Base-by-base conservation (phyloP, 2,329 filamentous ascomycete genomes). In the Diaporthe sp. region DNA sequence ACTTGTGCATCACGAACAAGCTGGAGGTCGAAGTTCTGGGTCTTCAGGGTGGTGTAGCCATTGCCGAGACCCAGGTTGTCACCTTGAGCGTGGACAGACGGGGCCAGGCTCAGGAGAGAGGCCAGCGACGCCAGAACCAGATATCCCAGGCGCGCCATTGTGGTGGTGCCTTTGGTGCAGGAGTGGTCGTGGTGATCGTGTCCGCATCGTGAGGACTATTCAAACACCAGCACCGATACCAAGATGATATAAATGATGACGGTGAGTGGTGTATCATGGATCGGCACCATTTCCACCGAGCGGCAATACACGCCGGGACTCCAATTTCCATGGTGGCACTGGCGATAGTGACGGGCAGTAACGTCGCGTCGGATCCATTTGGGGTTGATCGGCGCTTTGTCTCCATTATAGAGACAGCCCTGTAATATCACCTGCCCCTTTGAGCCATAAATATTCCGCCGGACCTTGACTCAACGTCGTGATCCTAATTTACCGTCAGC, bases 1-100 rank as follows among this genome's bases (percentile, higher is more conserved):
- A 89, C 85, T 65, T 89, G 87, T 4, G 87, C 84, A 28, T 88
- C 84, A 6, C 81, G 81, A 58, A 84, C 87, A 3, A 89, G 80
- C 72, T 84, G 82, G 34, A 84, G 80, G 46, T 86, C 83, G 77
- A 88, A 87, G 78, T 86, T 86, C 7, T 80, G 71, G 0, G 85
- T 87, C 10, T 80, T 82, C 68, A 87, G 77, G 2, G 81, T 82
- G n/a, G 85, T 80, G 71, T 83, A 87, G 62, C 86, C 86, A 79
- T 84, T 82, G 6, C 67, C 78, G 0, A 87, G 78, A 4, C 86
- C 85, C 4, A 87, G 79, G 13, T 83, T 80, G 68, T 86, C 85
- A 53, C 74, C 74, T 22, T 77, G 76, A 3, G 71, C 76, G n/a
- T 46, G 3, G 28, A 46, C 61, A 25, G 53, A 60, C 25, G 72